A percentile compares a stretch with the other conserved stretches of the same genome.
These are phyloP conservation scores for Penicillium italicum DNA, from an alignment of 2,329 filamentous ascomycete species.

Conservation along the genomic window DNA sequence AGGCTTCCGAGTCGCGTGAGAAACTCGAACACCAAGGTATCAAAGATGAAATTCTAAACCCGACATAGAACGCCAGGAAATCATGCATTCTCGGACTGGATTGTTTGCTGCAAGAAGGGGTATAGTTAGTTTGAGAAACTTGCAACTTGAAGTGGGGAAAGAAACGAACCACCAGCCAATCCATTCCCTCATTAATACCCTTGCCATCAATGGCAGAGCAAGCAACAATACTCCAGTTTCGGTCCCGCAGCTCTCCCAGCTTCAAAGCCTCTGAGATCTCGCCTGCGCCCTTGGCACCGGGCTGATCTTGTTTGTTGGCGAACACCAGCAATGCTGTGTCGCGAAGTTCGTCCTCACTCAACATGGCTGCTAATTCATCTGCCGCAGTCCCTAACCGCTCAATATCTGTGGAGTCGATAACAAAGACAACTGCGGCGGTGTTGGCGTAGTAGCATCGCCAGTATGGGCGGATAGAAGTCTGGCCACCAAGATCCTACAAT, in stretches of 20 bases:
- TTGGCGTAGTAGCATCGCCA: slow-evolving; percentile 99
- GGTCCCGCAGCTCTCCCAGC: slow-evolving; percentile 84
- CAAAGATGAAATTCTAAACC: slow-evolving; percentile 31
- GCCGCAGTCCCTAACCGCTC: slow-evolving; percentile 88
- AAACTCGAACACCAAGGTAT: slow-evolving; percentile 25
- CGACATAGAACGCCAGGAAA: slow-evolving; percentile 30
- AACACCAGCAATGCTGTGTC: slow-evolving; percentile 92
- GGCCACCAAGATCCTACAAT: slow-evolving; percentile 78
- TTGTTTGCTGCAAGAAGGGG: slow-evolving; percentile 37
- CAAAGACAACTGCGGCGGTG: slow-evolving; percentile 96
- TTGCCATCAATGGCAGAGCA: slow-evolving; percentile 94
- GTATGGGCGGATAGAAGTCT: slow-evolving; percentile 98
- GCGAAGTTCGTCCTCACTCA: slow-evolving; percentile 93
- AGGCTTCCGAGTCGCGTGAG: slow-evolving; percentile 13
- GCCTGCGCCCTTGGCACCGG: slow-evolving; percentile 90
- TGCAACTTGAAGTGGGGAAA: slow-evolving; percentile 13
- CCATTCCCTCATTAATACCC: slow-evolving; percentile 96
- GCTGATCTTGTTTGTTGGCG: slow-evolving; percentile 98
- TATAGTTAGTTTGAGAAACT: neutral
- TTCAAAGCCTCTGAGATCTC: slow-evolving; percentile 94
- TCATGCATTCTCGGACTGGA: slow-evolving; percentile 44
- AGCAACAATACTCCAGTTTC: slow-evolving; percentile 99
- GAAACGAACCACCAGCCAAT: slow-evolving; percentile 82
- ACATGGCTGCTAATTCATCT: slow-evolving; percentile 89
- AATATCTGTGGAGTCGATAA: slow-evolving; percentile 97